Percentiles rank a stretch among this genome's conserved stretches.
Evolutionary conservation across 768 basidiomycete species (phyloP).

Genomic region (Gloeostereum incarnatum): DNA sequence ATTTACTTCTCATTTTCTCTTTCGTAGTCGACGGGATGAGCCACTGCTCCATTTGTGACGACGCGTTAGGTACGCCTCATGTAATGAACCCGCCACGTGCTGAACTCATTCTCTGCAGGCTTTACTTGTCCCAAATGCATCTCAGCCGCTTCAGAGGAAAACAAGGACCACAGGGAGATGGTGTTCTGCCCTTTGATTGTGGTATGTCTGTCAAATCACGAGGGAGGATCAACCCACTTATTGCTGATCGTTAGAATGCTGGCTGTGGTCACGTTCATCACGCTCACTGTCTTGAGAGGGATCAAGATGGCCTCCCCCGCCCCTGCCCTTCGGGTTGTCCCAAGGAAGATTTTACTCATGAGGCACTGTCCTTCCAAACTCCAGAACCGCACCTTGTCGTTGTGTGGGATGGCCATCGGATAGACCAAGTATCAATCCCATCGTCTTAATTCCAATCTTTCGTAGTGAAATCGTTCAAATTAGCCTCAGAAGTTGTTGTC

Average conservation of each 20-base stretch:
- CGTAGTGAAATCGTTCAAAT: not conserved
- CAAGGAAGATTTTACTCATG: conserved; percentile 9
- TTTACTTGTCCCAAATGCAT: conserved; percentile 18
- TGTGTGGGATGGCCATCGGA: conserved; percentile 17
- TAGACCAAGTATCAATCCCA: conserved; percentile 14
- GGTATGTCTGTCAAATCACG: conserved; percentile 5
- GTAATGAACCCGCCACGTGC: not conserved
- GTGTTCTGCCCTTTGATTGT: conserved; percentile 15
- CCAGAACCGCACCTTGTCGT: conserved; percentile 10
- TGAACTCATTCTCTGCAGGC: conserved; percentile 6
- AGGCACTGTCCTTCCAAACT: conserved; percentile 10
- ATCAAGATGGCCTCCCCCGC: not conserved
- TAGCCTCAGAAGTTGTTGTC: conserved; percentile 9
- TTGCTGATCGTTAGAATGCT: conserved; percentile 12
- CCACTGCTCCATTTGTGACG: conserved; percentile 15
- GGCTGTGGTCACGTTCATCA: conserved; percentile 18
- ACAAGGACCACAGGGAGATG: conserved; percentile 8
- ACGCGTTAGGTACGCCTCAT: conserved; percentile 13
- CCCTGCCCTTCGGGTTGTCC: conserved; percentile 18
- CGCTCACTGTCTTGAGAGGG: conserved; percentile 14
- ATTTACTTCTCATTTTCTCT: not conserved
- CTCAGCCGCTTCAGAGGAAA: conserved; percentile 2
- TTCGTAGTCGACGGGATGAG: conserved; percentile 1
- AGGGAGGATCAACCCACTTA: not conserved
- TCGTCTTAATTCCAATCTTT: not conserved